Base-by-base conservation (phyloP, 176 grass and related monocot species). In the Eragrostis curvula region DNA sequence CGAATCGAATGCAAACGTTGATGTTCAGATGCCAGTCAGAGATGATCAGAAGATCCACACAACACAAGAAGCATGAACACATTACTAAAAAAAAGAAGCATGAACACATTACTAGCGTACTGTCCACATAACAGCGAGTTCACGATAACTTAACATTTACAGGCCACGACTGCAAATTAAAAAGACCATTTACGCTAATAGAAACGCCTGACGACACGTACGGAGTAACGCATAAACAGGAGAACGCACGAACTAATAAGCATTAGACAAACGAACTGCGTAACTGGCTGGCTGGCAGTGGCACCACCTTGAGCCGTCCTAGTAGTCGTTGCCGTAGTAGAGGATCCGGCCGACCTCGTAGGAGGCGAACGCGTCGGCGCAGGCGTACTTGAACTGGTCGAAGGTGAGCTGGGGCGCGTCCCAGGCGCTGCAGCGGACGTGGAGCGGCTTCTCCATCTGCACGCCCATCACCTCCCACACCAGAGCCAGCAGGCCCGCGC, bases 351-450 rank as follows among this genome's bases (percentile, higher is more conserved):
- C 86, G 51, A 84, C 73, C 72, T 88, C 86, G 16, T 67, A 73
- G 3, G 86, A 84, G 10, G 71, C 73, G 64, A 88, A 88, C 6
- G 80, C 86, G 53, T 88, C 86, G 28, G 49, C 51, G 62, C 78
- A 81, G 27, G 86, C 86, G 77, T 88, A 79, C 81, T 27, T 42
- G 29, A 84, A 8, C 74, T 88, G 86, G 53, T 79, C 42, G 0
- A 11, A 21, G n/a, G 87, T 59, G 39, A 92, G 70, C 16, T 0
- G 3, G 2, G 5, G 12, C 12, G 44, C 70, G 20, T 79, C 74
- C 89, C 80, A 87, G 20, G 75, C 70, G 80, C 75, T 80, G 12
- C 64, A 25, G 41, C 51, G 43, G 1, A 84, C 79, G 21, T 48
- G 73, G 8, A 52, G 12, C 49, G 74, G 74, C 68, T 87, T 91